These are phyloP conservation scores for Diplosphaera chodatii DNA, from an alignment of 139 green algal genomes.

Conservation along the genomic window DNA sequence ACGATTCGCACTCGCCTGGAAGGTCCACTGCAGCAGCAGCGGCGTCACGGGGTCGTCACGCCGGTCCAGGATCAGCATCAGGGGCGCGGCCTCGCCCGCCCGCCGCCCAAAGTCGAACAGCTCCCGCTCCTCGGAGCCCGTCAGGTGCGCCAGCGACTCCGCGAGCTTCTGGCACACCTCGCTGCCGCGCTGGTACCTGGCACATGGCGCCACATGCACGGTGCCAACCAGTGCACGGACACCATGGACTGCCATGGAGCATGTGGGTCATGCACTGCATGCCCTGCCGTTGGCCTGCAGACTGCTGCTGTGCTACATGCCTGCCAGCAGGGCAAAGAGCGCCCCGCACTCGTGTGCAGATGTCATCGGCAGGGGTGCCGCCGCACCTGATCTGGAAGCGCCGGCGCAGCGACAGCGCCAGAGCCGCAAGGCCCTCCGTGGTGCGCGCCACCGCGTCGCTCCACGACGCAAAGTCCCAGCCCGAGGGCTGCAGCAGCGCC, in stretches of 20 bases:
- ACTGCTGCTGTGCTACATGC: too few relatives aligned
- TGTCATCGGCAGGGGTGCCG: too few relatives aligned
- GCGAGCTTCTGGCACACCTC: conserved; percentile 62
- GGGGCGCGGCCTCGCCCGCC: conserved; percentile 35
- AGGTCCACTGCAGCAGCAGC: conserved; percentile 69
- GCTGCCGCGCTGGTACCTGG: conserved; percentile 65
- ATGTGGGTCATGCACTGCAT: too few relatives aligned
- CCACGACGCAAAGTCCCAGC: conserved; percentile 36
- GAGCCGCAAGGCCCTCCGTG: conserved; percentile 72
- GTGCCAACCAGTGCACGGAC: not conserved
- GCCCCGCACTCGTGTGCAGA: too few relatives aligned
- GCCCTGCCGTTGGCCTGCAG: too few relatives aligned
- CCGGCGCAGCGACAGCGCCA: conserved; percentile 71
- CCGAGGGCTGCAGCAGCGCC: conserved; percentile 31
- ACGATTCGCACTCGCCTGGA: conserved; percentile 23
- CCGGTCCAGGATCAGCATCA: conserved; percentile 81
- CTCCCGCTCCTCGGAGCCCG: conserved; percentile 33
- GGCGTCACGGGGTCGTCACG: conserved; percentile 85
- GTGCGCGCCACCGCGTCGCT: conserved; percentile 42
- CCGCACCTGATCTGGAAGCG: conserved; percentile 64
- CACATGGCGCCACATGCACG: not conserved
- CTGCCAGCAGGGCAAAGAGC: too few relatives aligned
- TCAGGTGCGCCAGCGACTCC: conserved; percentile 63
- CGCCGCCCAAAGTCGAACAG: conserved; percentile 83
- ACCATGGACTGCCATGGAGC: too few relatives aligned